Base-by-base conservation (phyloP, 441 rosid species). In the Adansonia grandidieri region DNA sequence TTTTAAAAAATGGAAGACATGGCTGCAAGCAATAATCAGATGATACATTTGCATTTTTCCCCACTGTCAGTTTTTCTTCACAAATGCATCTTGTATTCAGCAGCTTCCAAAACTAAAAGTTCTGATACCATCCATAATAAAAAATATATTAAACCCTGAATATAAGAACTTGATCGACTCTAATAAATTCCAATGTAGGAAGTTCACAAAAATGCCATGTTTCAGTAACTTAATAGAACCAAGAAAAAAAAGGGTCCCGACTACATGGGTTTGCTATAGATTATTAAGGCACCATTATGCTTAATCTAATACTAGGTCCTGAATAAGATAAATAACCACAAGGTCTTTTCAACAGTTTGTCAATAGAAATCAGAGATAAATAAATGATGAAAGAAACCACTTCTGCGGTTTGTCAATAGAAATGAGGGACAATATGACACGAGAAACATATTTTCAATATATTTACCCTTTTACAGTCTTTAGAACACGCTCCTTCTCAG, bases 381-480 rank as follows among this genome's bases (percentile, higher is more conserved):
- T 28, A 28, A 1, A 28, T 28, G 32, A 28, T 28, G 1, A 1
- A 28, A 28, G 32, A 28, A 28, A 28, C n/a, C n/a, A n/a, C n/a
- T n/a, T n/a, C n/a, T n/a, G n/a, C n/a, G n/a, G n/a, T 10, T 61
- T 61, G 15, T 9, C 0, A 24, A 9, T 24, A 24, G 8, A 61
- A 24, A 61, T 7, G 40, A 61, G 40, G 24, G 40, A 40, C 6
- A 3, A 2, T 32, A 32, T 32, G 37, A 32, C 37, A 3, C 37
- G 17, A 45, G 28, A 17, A 20, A 45, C 8, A 10, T 45, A 1
- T 68, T 47, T 48, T 45, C 15, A 69, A 20, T 9, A 47, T 45
- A 45, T 51, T 85, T 92, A 96, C 99, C 99, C 97, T 84, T 95
- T 95, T 8, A 93, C 90, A 2, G 93, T 88, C 90, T 90, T 95